Evolutionary conservation across 31 red algal genomes (phyloP), one percentile per base, ranked within the genome.

Genomic region (Asparagopsis taxiformis): DNA sequence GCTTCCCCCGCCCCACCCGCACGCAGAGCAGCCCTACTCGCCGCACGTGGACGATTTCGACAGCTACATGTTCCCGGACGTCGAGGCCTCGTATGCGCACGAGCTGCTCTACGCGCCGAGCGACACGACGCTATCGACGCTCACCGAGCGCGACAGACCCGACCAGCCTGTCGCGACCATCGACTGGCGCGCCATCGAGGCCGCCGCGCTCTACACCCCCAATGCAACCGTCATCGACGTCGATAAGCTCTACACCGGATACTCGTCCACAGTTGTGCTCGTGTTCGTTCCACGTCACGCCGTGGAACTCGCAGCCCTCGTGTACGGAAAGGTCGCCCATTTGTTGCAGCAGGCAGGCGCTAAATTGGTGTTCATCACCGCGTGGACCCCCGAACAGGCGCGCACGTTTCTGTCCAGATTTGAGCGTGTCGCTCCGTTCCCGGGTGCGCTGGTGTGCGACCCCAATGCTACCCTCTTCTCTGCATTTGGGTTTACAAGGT

Each of bases 371-470:
- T 89, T 89, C 49, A 65, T 89, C 21, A 79, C 85, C 16, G 65
- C 85, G 30, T 74, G 74, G 74, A 54, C 75, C 15, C 65, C 85
- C 9, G 55, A 35, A 20, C 74, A 79, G 59, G 85, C 85, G 2
- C 24, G 39, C 0, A 46, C 56, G 3, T 89, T 79, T 50, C 68
- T 89, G 36, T 71, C 74, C 43, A 65, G 74, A 15, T 89, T 79
- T 37, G 85, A 89, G 66, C 52, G 67, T 0, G 85, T 89, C 59
- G 39, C 63, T 34, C 85, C 85, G 21, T 89, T 79, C 36, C 85
- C 85, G 22, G 85, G 74, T 17, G 23, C 74, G 38, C 44, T 89
- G 29, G 55, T 89, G 6, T 89, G 85, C 25, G 85, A 89, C 52
- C 73, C 74, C 0, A 26, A 74, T 44, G 85, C 75, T 0, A 48